Evolutionary conservation across 163 green algal genomes (phyloP), one percentile per base, ranked within the genome.

Genomic region (Chlorella variabilis): DNA sequence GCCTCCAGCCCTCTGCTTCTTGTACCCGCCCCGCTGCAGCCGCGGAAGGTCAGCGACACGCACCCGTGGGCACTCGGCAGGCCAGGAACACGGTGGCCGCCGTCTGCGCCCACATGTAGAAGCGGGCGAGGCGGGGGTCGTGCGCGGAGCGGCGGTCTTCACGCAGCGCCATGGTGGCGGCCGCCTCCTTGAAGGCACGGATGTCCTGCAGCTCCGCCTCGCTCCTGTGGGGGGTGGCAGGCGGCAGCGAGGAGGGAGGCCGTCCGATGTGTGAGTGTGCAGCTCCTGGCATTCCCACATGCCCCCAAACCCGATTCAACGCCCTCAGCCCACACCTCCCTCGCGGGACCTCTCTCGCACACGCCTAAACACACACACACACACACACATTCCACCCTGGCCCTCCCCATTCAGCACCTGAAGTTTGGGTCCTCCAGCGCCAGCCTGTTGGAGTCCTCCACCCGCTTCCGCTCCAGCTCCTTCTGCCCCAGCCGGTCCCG

Each of bases 91-190:
- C 86, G 13, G 83, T 78, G 21, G 36, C 42, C 3, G 75, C 25
- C 1, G 89, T 95, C 77, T 97, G 92, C 0, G 90, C 87, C 93
- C 93, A 97, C 92, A 94, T 93, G 84, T 96, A 96, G 69, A 90
- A 93, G 42, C 80, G 82, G 1, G 85, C 88, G 11, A 96, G 76
- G n/a, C 75, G 77, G 1, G 87, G 58, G 49, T 93, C 83, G 82
- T 91, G 94, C 3, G n/a, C 31, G 1, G 31, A 67, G 38, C 23
- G 77, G 27, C 81, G 63, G 63, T 90, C 77, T 6, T 66, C 21
- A 1, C 27, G 59, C 4, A 70, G 45, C 25, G 76, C 31, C 82
- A 87, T 77, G 4, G 66, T 54, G 20, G 63, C 25, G 6, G 89
- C 88, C 18, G 86, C 88, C 23, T 76, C 42, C 39, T 86, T 82